Evolutionary conservation across 345 rosid species (phyloP).

Genomic region (Salix viminalis): DNA sequence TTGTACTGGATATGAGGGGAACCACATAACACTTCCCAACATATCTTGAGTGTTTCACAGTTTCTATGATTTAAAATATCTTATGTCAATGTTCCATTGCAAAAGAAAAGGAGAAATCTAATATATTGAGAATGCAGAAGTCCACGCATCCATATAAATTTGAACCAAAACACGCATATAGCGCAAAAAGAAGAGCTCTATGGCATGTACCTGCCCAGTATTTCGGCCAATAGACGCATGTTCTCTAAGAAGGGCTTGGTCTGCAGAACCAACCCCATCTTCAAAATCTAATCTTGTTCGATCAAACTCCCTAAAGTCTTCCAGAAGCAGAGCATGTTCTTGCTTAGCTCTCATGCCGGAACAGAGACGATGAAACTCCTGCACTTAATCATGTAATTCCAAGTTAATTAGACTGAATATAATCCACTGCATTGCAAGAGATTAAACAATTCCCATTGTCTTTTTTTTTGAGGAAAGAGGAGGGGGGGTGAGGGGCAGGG

Average conservation of each 20-base stretch:
- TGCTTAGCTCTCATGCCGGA: slow-evolving; percentile 87
- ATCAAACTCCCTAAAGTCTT: slow-evolving; percentile 94
- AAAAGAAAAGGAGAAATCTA: background rate
- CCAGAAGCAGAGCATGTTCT: slow-evolving; percentile 92
- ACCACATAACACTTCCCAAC: background rate
- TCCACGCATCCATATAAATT: background rate
- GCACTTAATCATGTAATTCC: slow-evolving; percentile 43
- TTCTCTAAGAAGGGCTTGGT: slow-evolving; percentile 78
- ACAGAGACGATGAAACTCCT: slow-evolving; percentile 92
- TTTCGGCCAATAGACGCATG: slow-evolving; percentile 70
- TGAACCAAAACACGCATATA: background rate
- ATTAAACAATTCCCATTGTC: background rate
- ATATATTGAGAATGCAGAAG: background rate
- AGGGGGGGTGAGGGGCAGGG: background rate
- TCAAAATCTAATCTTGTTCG: slow-evolving; percentile 86
- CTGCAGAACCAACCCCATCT: slow-evolving; percentile 68
- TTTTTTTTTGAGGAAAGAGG: background rate
- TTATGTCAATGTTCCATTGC: background rate
- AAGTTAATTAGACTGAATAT: slow-evolving; percentile 13
- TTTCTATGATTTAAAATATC: background rate
- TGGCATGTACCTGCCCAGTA: slow-evolving; percentile 66
- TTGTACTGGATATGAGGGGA: background rate
- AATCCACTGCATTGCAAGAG: background rate
- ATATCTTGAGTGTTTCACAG: background rate
- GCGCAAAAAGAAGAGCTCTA: background rate